Conservation (phyloP, 345 rosid species). For the Salix exigua region DNA sequence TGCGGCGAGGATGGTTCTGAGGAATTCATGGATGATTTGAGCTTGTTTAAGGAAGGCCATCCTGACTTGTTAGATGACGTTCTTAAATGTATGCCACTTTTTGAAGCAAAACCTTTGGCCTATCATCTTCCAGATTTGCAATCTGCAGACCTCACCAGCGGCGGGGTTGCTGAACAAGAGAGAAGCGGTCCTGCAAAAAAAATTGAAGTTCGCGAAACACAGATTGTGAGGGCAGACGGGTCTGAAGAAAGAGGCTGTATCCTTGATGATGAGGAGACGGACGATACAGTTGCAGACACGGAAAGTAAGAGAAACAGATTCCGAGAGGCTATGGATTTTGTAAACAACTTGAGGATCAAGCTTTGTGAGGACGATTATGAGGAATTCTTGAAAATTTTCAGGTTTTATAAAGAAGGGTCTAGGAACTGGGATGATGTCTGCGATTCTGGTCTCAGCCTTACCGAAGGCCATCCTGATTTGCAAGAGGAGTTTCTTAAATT, state of each 20-base stretch:
- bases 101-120: neutral
- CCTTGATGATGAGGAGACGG: neutral
- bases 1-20: neutral
- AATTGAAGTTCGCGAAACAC: neutral
- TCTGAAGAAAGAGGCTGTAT: neutral
- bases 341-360: neutral
- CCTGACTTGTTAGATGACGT: neutral
- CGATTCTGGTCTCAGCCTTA: neutral
- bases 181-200: neutral
- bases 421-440: neutral
- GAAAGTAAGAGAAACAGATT: neutral
- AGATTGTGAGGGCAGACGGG: neutral
- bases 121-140: neutral
- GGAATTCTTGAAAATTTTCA: neutral
- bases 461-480: neutral
- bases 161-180: neutral
- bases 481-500: neutral
- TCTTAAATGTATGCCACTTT: neutral
- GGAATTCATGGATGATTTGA: neutral
- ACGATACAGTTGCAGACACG: neutral
- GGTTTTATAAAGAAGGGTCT: neutral
- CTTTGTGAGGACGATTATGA: neutral
- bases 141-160: neutral
- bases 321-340: neutral
- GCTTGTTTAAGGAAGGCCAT: neutral